These are phyloP conservation scores for Talaromyces verruculosus DNA, from an alignment of 2,329 filamentous ascomycete genomes.

Conservation along the genomic window DNA sequence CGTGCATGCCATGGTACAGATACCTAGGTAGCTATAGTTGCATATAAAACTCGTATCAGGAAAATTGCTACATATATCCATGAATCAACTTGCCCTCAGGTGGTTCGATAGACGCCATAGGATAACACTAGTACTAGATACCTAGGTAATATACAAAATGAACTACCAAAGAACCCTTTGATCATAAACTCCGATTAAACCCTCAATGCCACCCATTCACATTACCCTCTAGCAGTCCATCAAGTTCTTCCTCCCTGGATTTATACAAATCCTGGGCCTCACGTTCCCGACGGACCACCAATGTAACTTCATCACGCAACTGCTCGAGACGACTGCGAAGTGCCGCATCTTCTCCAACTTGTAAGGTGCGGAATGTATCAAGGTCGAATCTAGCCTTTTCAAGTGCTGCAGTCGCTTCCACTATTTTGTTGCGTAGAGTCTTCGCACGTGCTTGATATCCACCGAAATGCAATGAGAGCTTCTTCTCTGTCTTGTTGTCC, in stretches of 20 bases:
- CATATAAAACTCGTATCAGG: not conserved
- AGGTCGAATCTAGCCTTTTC: slow-evolving; percentile 71
- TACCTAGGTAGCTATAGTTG: not conserved
- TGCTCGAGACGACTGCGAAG: slow-evolving; percentile 69
- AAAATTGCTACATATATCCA: not conserved
- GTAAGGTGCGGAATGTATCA: slow-evolving; percentile 70
- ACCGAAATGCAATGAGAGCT: slow-evolving; percentile 79
- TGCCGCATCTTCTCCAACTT: slow-evolving; percentile 76
- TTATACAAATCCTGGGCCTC: slow-evolving; percentile 89
- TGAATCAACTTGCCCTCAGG: not conserved
- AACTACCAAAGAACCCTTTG: not conserved
- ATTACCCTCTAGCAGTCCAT: slow-evolving; percentile 50
- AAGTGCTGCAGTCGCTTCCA: slow-evolving; percentile 70
- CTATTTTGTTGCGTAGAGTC: slow-evolving; percentile 74
- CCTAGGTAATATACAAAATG: slow-evolving; percentile 13
- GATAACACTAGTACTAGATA: not conserved
- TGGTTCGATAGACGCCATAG: not conserved
- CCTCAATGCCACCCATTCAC: slow-evolving; percentile 44
- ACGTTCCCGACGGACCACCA: slow-evolving; percentile 76
- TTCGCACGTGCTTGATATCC: slow-evolving; percentile 88
- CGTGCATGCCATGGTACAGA: not conserved
- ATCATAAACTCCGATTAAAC: not conserved
- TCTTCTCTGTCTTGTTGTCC: slow-evolving; percentile 89
- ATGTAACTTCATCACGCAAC: slow-evolving; percentile 78
- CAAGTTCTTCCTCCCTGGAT: slow-evolving; percentile 73